phyloP scores from a whole-genome alignment of 768 basidiomycete genomes.

The Termitomyces eurrhizus region DNA sequence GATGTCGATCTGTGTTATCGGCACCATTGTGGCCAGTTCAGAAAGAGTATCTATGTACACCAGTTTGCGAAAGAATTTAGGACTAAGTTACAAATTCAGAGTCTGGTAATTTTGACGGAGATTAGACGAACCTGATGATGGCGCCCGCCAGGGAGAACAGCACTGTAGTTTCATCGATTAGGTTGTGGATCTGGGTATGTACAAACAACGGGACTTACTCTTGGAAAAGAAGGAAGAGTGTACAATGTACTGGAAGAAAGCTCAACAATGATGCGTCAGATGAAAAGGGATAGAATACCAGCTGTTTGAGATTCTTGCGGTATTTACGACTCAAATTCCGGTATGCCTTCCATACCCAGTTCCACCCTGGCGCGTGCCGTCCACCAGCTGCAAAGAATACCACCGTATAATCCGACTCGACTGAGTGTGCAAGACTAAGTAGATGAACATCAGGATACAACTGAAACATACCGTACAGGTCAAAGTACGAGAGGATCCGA shows the following conservation, averaged over 20 bases:
- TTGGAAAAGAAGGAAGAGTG: conserved; percentile 88
- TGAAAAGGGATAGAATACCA: conserved; percentile 38
- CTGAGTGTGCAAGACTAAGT: conserved; percentile 30
- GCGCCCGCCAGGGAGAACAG: conserved; percentile 85
- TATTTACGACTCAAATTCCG: conserved; percentile 78
- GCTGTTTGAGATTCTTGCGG: conserved; percentile 80
- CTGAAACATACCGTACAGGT: conserved; percentile 63
- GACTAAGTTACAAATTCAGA: conserved; percentile 38
- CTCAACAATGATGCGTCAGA: not conserved
- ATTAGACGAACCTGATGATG: conserved; percentile 68
- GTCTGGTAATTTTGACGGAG: not conserved
- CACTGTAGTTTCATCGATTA: conserved; percentile 44
- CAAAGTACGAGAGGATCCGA: conserved; percentile 72
- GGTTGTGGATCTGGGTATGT: not conserved
- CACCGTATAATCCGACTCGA: conserved; percentile 86
- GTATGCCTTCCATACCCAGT: conserved; percentile 91
- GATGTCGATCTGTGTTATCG: conserved; percentile 85
- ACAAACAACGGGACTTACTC: conserved; percentile 44
- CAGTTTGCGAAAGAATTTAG: conserved; percentile 88
- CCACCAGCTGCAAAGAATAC: conserved; percentile 84
- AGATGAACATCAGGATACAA: not conserved
- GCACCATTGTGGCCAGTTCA: conserved; percentile 70
- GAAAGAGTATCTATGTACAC: conserved; percentile 74
- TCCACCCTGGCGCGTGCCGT: conserved; percentile 73
- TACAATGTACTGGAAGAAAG: conserved; percentile 62